These are phyloP conservation scores for Calonectria naviculata DNA, from an alignment of 2,329 filamentous ascomycete genomes.

Conservation along the genomic window DNA sequence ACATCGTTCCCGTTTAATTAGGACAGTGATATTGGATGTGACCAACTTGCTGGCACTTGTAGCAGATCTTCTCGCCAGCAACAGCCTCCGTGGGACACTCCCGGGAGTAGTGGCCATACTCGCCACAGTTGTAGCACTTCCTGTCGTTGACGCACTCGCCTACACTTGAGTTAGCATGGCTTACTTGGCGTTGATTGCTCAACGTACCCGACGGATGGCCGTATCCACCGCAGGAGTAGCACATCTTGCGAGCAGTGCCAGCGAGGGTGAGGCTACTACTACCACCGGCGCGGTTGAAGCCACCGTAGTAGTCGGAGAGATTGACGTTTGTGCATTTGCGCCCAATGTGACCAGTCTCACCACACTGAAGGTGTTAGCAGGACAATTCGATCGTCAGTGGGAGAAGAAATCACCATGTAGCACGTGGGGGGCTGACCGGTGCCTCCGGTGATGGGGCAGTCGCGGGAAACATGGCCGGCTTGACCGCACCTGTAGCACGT, in stretches of 20 bases:
- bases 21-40: conserved; percentile 97
- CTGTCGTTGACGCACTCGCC: conserved; percentile 97
- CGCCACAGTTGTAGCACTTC: conserved; percentile 99
- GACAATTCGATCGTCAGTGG: background rate
- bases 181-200: background rate
- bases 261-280: conserved; percentile 57
- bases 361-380: conserved; percentile 68
- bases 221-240: conserved; percentile 97
- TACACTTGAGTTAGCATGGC: conserved; percentile 44
- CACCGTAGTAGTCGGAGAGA: too few species aligned
- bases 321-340: conserved; percentile 85
- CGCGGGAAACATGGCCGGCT: conserved; percentile 90
- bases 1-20: too few species aligned
- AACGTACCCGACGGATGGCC: conserved; percentile 92
- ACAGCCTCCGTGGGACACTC: conserved; percentile 95
- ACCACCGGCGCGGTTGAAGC: conserved; percentile 60
- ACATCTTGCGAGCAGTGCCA: conserved; percentile 79
- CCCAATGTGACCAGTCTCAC: conserved; percentile 95
- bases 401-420: conserved; percentile 75
- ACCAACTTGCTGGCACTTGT: conserved; percentile 88
- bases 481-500: conserved; percentile 84
- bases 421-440: conserved; percentile 74
- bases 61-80: conserved; percentile 94
- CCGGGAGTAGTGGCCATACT: conserved; percentile 93
- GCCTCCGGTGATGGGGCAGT: conserved; percentile 72